Conservation (phyloP, 106 monocot species). For the Platanthera zijinensis region DNA sequence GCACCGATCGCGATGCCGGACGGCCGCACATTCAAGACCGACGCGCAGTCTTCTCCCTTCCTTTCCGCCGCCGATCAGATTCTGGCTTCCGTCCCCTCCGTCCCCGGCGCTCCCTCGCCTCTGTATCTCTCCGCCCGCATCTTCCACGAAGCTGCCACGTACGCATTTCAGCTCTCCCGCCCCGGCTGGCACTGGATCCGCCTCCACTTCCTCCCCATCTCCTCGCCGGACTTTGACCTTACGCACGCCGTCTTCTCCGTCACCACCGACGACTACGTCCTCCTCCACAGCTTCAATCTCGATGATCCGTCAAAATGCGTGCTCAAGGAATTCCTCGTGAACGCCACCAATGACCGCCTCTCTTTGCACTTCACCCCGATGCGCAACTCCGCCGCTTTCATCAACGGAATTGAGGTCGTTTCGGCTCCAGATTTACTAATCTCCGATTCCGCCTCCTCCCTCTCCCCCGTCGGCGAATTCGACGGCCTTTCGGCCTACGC, state of each 20-base stretch:
- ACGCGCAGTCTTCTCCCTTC: conserved; percentile 42
- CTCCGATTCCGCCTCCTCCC: conserved; percentile 27
- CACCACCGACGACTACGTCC: conserved; percentile 52
- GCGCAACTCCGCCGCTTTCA: conserved; percentile 54
- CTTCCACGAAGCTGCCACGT: conserved; percentile 59
- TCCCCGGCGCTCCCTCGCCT: conserved; percentile 50
- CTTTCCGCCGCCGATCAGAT: conserved; percentile 40
- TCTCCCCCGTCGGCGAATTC: conserved; percentile 29
- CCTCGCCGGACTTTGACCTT: conserved; percentile 33
- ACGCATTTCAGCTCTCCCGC: conserved; percentile 46
- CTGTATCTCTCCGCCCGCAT: conserved; percentile 68
- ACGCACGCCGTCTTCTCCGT: conserved; percentile 60
- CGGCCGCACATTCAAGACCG: conserved; percentile 59
- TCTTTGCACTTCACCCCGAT: conserved; percentile 50
- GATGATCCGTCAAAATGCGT: conserved; percentile 22
- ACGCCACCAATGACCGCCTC: conserved; percentile 40
- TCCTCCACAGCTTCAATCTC: conserved; percentile 65
- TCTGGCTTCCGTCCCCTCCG: conserved; percentile 28
- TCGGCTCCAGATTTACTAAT: conserved; percentile 58
- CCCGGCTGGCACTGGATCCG: conserved; percentile 89
- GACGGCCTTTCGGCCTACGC: conserved; percentile 31
- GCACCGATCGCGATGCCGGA: conserved; percentile 27
- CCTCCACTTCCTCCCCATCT: conserved; percentile 69
- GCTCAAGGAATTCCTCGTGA: conserved; percentile 74
- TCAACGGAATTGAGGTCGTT: conserved; percentile 84